phyloP scores from a whole-genome alignment of 2,329 filamentous ascomycete genomes.

The Diaporthe longicolla region DNA sequence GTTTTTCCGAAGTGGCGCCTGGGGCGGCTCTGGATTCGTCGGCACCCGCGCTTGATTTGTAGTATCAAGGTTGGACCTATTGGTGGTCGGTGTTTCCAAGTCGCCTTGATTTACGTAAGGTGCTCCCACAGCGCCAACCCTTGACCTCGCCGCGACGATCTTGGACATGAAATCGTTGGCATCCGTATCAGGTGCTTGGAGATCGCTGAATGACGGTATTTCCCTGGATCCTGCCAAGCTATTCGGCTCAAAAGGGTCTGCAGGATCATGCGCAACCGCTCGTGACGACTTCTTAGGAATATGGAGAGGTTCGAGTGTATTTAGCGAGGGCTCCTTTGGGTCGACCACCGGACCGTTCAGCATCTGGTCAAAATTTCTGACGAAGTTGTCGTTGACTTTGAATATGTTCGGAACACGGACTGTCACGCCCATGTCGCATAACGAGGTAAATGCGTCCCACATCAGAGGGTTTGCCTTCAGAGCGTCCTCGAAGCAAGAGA shows the following conservation, averaged over 20 bases:
- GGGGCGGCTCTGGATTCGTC: conserved; percentile 60
- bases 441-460: conserved; percentile 94
- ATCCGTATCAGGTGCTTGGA: conserved; percentile 58
- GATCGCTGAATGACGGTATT: conserved; percentile 55
- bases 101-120: conserved; percentile 63
- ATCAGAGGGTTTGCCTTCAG: conserved; percentile 94
- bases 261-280: conserved; percentile 53
- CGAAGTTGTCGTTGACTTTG: conserved; percentile 73
- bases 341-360: conserved; percentile 52
- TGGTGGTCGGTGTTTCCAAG: conserved; percentile 74
- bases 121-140: conserved; percentile 57
- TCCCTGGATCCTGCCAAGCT: conserved; percentile 58
- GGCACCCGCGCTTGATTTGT: conserved; percentile 51
- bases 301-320: conserved; percentile 56
- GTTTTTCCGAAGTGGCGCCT: conserved; percentile 67
- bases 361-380: conserved; percentile 63
- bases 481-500: conserved; percentile 88
- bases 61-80: conserved; percentile 58
- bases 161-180: conserved; percentile 71
- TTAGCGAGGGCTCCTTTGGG: conserved; percentile 54
- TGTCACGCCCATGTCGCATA: conserved; percentile 89
- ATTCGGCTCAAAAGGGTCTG: conserved; percentile 68
- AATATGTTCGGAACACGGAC: conserved; percentile 90
- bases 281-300: conserved; percentile 48
- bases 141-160: conserved; percentile 66